These are phyloP conservation scores for Neofusicoccum sp. DNA, from an alignment of 2,329 filamentous ascomycete genomes.

Conservation along the genomic window DNA sequence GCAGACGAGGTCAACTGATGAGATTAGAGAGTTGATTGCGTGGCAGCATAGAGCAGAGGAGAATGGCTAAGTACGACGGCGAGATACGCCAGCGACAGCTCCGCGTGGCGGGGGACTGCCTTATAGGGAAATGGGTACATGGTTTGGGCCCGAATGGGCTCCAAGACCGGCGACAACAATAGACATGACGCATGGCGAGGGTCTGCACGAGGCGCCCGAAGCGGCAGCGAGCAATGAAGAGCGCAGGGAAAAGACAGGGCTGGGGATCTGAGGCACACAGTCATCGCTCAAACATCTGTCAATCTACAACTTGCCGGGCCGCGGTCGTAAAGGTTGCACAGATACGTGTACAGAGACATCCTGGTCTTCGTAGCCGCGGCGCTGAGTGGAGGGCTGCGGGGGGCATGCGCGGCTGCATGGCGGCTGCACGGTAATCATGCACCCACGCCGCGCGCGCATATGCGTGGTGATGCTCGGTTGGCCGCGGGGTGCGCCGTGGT, in stretches of 20 bases:
- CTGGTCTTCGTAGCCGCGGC: not conserved
- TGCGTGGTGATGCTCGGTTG: conserved; percentile 20
- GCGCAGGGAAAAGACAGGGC: conserved; percentile 4
- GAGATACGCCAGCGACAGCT: not conserved
- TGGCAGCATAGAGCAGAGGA: conserved; percentile 33
- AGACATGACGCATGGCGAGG: conserved; percentile 14
- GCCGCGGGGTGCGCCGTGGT: not conserved
- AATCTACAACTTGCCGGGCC: conserved; percentile 20
- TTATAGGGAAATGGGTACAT: conserved; percentile 14
- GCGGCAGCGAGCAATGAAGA: conserved; percentile 17
- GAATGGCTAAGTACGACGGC: conserved; percentile 12
- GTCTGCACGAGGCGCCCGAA: not conserved
- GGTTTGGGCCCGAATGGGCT: conserved; percentile 6
- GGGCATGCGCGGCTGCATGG: conserved; percentile 16
- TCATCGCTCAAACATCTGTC: conserved; percentile 17
- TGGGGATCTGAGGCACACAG: not conserved
- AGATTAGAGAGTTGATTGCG: conserved; percentile 33
- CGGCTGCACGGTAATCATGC: conserved; percentile 15
- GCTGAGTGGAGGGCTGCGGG: conserved; percentile 12
- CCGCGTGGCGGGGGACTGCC: conserved; percentile 9
- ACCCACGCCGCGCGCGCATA: not conserved
- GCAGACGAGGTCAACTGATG: conserved; percentile 1
- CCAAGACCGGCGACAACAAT: not conserved
- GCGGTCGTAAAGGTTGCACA: conserved; percentile 18
- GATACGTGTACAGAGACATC: conserved; percentile 21